These are phyloP conservation scores for Leccinum ponderosum DNA, from an alignment of 1,284 basidiomycete species.

Conservation along the genomic window DNA sequence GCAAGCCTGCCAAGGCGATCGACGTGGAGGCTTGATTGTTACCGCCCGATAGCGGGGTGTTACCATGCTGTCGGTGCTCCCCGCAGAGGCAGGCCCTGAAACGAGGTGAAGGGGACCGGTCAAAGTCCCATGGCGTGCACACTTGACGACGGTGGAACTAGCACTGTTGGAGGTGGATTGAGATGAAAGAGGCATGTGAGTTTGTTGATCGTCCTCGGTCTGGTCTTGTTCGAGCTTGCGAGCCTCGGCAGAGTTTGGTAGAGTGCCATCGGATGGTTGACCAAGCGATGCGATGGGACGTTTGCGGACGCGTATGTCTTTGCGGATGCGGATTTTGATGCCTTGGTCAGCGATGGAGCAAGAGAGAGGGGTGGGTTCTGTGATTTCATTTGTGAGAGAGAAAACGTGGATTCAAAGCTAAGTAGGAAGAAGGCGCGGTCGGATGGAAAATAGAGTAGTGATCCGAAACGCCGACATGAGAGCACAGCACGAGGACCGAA, in stretches of 20 bases:
- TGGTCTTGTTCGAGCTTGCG: constrained; percentile 30
- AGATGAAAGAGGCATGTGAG: constrained; percentile 9
- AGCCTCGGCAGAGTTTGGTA: constrained; percentile 12
- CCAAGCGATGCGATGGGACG: constrained; percentile 49
- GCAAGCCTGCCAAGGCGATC: constrained; percentile 27
- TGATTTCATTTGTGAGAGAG: background rate
- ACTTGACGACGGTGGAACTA: constrained; percentile 17
- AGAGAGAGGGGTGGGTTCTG: constrained; percentile 87
- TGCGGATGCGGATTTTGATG: constrained; percentile 90
- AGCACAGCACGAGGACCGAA: constrained; percentile 12
- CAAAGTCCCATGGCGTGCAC: constrained; percentile 32
- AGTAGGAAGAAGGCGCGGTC: constrained; percentile 2
- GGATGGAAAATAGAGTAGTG: constrained; percentile 18
- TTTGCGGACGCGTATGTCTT: constrained; percentile 82
- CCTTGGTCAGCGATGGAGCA: constrained; percentile 90
- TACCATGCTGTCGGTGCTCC: constrained; percentile 15
- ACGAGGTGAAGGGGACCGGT: constrained; percentile 23
- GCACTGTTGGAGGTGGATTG: constrained; percentile 9
- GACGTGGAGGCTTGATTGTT: constrained; percentile 16
- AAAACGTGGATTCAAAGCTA: constrained; percentile 3
- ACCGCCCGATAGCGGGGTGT: constrained; percentile 18
- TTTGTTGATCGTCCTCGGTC: constrained; percentile 23
- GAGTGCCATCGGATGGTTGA: constrained; percentile 38
- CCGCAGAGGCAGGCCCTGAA: constrained; percentile 18
- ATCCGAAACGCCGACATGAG: constrained; percentile 20